phyloP scores from a whole-genome alignment of 1,139 yeast species.

The Blastobotrys arbuscula region DNA sequence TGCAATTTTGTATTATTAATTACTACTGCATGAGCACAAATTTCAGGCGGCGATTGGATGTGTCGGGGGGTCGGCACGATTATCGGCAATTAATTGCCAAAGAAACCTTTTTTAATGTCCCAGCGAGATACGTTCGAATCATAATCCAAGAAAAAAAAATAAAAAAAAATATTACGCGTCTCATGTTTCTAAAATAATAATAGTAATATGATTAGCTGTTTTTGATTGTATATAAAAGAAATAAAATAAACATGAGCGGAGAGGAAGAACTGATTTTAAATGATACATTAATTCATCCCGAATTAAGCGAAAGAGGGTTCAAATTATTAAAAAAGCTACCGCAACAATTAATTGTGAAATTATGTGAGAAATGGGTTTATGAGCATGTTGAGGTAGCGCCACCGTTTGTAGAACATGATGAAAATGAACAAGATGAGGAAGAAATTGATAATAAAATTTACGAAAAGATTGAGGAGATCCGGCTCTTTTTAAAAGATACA shows the following conservation, averaged over 20 bases:
- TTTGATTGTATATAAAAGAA: not conserved
- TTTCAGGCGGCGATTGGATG: too few relatives aligned
- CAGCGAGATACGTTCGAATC: too few relatives aligned
- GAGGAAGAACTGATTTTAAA: constrained; percentile 15
- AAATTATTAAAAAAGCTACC: constrained; percentile 14
- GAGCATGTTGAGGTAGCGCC: constrained; percentile 17
- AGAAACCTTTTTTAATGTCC: too few relatives aligned
- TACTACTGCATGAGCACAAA: too few relatives aligned
- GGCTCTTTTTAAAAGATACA: constrained; percentile 16
- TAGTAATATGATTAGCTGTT: too few relatives aligned
- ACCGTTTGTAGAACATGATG: constrained; percentile 12
- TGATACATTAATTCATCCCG: constrained; percentile 17
- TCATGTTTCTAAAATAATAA: too few relatives aligned
- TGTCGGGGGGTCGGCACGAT: too few relatives aligned
- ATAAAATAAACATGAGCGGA: not conserved
- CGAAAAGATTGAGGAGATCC: constrained; percentile 3
- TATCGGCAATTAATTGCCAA: too few relatives aligned
- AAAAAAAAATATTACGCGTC: too few relatives aligned
- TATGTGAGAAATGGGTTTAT: constrained; percentile 19
- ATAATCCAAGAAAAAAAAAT: too few relatives aligned
- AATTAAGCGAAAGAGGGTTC: constrained; percentile 13
- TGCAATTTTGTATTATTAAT: too few relatives aligned
- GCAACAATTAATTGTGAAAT: constrained; percentile 14
- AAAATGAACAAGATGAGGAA: not conserved
- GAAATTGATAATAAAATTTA: constrained; percentile 1